Evolutionary conservation across 2,329 filamentous ascomycete species (phyloP).

Genomic region (Fusarium floridanum): DNA sequence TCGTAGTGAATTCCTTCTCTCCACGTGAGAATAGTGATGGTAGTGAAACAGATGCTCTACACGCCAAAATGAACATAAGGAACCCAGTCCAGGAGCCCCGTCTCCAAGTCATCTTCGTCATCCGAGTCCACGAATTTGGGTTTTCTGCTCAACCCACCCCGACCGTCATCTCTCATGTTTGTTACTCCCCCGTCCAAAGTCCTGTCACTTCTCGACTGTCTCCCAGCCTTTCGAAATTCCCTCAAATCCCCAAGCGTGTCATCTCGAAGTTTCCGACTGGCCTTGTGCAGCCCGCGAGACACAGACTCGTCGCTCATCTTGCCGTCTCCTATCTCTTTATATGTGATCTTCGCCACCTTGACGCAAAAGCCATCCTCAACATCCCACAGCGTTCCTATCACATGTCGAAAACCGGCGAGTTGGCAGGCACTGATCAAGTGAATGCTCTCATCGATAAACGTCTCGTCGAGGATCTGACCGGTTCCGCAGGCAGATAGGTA

Average conservation of each 20-base stretch:
- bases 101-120: not conserved
- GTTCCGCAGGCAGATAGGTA: slow-evolving; percentile 7
- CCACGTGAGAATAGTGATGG: too few species aligned
- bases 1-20: too few species aligned
- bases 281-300: not conserved
- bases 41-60: not conserved
- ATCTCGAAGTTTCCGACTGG: not conserved
- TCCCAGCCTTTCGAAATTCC: not conserved
- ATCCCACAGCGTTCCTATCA: slow-evolving; percentile 5
- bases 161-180: not conserved
- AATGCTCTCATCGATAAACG: slow-evolving; percentile 2
- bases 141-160: not conserved
- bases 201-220: not conserved
- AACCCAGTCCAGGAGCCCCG: not conserved
- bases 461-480: not conserved
- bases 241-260: not conserved
- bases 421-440: slow-evolving; percentile 12
- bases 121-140: not conserved
- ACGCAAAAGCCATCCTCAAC: not conserved
- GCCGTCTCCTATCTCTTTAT: not conserved
- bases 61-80: not conserved
- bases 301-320: not conserved
- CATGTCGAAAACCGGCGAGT: not conserved
- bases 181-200: not conserved
- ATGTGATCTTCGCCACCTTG: not conserved